Percentiles rank a stretch among this genome's conserved stretches.
Evolutionary conservation across 2,329 filamentous ascomycete species (phyloP).

Genomic region (Podosphaera fusca): DNA sequence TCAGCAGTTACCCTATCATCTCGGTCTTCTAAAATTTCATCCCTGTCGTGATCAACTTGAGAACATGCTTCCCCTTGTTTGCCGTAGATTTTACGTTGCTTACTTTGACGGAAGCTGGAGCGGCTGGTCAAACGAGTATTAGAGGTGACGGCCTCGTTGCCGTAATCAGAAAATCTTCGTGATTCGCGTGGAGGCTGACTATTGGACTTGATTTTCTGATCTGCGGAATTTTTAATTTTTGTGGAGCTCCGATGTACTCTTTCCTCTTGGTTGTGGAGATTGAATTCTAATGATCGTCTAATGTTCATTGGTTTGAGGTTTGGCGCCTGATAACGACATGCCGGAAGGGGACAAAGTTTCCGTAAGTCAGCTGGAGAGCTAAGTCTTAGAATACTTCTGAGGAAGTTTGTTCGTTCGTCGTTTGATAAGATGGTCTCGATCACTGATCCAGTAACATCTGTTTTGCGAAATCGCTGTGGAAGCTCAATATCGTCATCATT

Average conservation of each 20-base stretch:
- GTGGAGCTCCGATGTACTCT: too few species aligned
- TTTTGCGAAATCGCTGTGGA: constrained; percentile 31
- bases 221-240: too few species aligned
- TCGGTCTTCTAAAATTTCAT: constrained; percentile 18
- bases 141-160: too few species aligned
- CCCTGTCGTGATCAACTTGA: neutral
- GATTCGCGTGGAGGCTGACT: too few species aligned
- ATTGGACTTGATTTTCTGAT: too few species aligned
- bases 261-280: neutral
- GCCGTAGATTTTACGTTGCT: constrained; percentile 46
- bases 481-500: constrained; percentile 37
- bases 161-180: too few species aligned
- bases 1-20: constrained; percentile 22
- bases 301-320: neutral
- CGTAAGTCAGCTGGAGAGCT: constrained; percentile 32
- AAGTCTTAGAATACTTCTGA: constrained; percentile 33
- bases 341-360: constrained; percentile 33
- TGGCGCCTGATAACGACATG: constrained; percentile 20
- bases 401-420: constrained; percentile 29
- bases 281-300: neutral
- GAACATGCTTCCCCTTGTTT: constrained; percentile 36
- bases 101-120: constrained; percentile 7
- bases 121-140: too few species aligned
- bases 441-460: constrained; percentile 26
- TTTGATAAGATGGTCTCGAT: constrained; percentile 26